These are phyloP conservation scores for Pseudopediastrum boryanum DNA, from an alignment of 139 green algal genomes.

Conservation along the genomic window DNA sequence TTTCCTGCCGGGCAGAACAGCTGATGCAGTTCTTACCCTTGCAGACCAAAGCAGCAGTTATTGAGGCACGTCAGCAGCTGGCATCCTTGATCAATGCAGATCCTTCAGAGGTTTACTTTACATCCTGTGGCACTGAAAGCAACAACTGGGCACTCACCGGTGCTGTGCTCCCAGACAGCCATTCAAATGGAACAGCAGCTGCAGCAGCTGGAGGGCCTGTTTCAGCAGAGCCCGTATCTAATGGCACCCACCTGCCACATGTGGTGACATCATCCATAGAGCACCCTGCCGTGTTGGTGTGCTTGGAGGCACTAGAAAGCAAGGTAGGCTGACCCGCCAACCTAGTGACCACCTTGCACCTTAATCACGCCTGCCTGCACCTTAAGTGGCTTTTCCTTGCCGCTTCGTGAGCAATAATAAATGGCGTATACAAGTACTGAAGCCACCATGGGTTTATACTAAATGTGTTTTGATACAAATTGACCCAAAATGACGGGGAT, in stretches of 20 bases:
- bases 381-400: too few species aligned
- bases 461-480: too few species aligned
- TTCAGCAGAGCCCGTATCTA: too few species aligned
- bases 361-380: too few species aligned
- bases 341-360: too few species aligned
- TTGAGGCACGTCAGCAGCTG: constrained; percentile 58
- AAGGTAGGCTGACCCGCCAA: constrained; percentile 27
- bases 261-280: constrained; percentile 76
- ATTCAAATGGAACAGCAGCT: not conserved
- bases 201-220: constrained; percentile 4
- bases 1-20: not conserved
- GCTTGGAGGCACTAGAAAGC: constrained; percentile 34
- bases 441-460: too few species aligned
- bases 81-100: constrained; percentile 50
- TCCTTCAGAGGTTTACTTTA: constrained; percentile 60
- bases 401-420: too few species aligned
- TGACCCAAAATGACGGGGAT: too few species aligned
- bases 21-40: not conserved
- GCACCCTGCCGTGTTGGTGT: constrained; percentile 76
- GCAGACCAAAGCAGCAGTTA: constrained; percentile 44
- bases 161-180: constrained; percentile 36
- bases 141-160: constrained; percentile 74
- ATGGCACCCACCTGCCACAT: constrained; percentile 48
- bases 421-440: too few species aligned
- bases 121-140: constrained; percentile 60